Base-by-base conservation (phyloP, 2,329 filamentous ascomycete genomes). In the Capronia coronata region DNA sequence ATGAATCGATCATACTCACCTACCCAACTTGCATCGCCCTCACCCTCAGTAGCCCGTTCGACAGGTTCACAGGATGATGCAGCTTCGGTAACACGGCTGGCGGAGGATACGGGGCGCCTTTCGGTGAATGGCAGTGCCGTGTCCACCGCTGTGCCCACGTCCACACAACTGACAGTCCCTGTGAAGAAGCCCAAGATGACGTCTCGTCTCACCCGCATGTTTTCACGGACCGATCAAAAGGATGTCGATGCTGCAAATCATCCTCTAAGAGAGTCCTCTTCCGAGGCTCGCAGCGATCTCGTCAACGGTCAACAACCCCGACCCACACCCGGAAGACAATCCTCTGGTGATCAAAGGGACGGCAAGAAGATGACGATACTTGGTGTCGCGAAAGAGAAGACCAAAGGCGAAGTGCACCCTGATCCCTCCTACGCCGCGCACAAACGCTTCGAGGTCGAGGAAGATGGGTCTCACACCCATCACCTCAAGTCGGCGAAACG, bases 401-500 rank as follows among this genome's bases (percentile, higher is more conserved):
- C 39, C 27, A 68, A 69, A 55, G 66, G 69, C 42, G 60, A 60
- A 35, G 52, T 58, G 7, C 52, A 59, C 2, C 35, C 51, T 2
- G 56, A 60, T 19, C 18, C 39, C 3, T 21, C 49, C 30, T 27
- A 52, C 48, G 43, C 44, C 23, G 53, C 56, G 1, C 60, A 67
- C 52, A 72, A 68, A 56, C 67, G 80, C 30, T 85, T 83, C 64
- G 80, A 80, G 67, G 55, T 74, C 18, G 70, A 76, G 42, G 70
- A 78, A 1, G 77, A 84, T 55, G 86, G 87, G 56, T 78, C 82
- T 29, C 93, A 98, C 63, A 83, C 86, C 62, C 93, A 98, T 66
- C 81, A 87, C 61, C 80, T 98, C 56, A 93, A 87, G 71, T 90
- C 87, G 54, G 86, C 87, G 53, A 88, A 87, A 65, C 81, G 93